These are phyloP conservation scores for Saccharomyces paradoxus DNA, from an alignment of 805 yeast species.

Conservation along the genomic window DNA sequence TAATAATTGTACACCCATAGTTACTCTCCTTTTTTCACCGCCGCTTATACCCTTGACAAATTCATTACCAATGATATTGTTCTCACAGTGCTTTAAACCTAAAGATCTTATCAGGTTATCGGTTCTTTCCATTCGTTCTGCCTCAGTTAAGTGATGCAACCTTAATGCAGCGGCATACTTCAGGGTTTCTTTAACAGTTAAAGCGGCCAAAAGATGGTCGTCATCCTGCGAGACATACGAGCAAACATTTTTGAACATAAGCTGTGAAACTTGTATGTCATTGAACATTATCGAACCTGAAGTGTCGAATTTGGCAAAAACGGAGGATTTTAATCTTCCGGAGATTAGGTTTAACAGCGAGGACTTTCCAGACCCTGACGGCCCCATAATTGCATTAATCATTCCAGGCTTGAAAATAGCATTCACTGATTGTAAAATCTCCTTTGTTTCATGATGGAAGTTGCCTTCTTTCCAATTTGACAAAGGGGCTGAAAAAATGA, in stretches of 20 bases:
- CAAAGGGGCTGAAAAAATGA: constrained; percentile 5
- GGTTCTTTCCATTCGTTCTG: constrained; percentile 42
- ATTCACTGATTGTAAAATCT: constrained; percentile 38
- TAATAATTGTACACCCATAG: constrained; percentile 71
- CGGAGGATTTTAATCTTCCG: constrained; percentile 39
- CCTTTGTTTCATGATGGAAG: constrained; percentile 19
- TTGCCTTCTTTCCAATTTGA: constrained; percentile 7
- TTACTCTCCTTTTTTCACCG: constrained; percentile 80
- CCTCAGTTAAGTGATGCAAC: constrained; percentile 38
- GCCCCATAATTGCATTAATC: constrained; percentile 70
- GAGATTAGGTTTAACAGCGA: constrained; percentile 57
- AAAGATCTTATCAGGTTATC: constrained; percentile 52
- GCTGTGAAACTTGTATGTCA: constrained; percentile 29
- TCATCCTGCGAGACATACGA: constrained; percentile 83
- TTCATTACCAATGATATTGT: constrained; percentile 59
- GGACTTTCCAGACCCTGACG: constrained; percentile 74
- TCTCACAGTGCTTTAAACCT: constrained; percentile 71
- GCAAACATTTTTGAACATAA: constrained; percentile 38
- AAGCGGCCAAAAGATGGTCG: constrained; percentile 55
- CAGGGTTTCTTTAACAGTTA: constrained; percentile 74
- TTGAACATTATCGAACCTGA: constrained; percentile 42
- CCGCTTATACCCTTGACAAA: constrained; percentile 68
- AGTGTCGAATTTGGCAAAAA: constrained; percentile 25
- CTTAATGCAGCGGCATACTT: constrained; percentile 64
- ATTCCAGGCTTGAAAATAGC: constrained; percentile 48